A percentile compares a stretch with the other conserved stretches of the same genome.
Conservation (phyloP, 192 early-diverging fungal genomes). For the Funneliformis mosseae region DNA sequence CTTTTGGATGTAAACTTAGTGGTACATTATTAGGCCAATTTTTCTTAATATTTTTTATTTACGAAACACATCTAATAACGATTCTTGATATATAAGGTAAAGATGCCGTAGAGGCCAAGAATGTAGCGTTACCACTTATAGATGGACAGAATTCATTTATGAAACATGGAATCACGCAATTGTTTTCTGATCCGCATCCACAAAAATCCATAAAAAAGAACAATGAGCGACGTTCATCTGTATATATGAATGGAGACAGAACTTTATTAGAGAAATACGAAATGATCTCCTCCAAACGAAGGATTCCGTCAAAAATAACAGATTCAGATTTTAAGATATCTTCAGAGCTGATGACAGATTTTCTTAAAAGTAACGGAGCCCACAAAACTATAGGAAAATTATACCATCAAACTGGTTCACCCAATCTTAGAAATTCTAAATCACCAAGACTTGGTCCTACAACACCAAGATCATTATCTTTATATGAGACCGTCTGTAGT, state of each 20-base stretch:
- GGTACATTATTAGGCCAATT: background rate
- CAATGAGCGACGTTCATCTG: background rate
- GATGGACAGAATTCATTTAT: constrained; percentile 85
- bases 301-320: constrained; percentile 28
- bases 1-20: constrained; percentile 83
- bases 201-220: constrained; percentile 29
- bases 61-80: background rate
- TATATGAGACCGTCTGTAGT: constrained; percentile 23
- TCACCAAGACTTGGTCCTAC: constrained; percentile 33
- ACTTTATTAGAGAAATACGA: constrained; percentile 39
- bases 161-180: constrained; percentile 73
- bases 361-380: constrained; percentile 36
- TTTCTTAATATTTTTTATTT: background rate
- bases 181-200: constrained; percentile 89
- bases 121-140: constrained; percentile 68
- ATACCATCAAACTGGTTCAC: constrained; percentile 34
- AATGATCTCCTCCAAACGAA: constrained; percentile 35
- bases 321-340: background rate
- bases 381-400: constrained; percentile 30
- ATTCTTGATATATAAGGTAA: constrained; percentile 48
- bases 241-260: background rate
- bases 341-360: constrained; percentile 37
- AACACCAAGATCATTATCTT: constrained; percentile 26
- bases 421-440: constrained; percentile 33
- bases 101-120: constrained; percentile 75